phyloP scores from a whole-genome alignment of 495 filamentous ascomycete genomes.

The Echria macrotheca region DNA sequence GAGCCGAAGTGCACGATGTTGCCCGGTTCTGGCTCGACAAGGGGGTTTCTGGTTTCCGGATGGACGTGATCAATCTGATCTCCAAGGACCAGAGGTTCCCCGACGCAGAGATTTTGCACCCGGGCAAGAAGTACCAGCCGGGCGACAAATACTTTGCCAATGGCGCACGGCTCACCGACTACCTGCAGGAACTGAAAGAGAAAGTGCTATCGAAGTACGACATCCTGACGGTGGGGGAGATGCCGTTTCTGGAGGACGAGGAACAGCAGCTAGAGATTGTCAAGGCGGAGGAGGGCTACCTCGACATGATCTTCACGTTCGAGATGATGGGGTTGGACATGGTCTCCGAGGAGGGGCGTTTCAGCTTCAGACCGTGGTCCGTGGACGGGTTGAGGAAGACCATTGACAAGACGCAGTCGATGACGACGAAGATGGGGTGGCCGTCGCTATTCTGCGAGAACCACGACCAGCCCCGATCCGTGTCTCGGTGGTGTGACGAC shows the following conservation, averaged over 20 bases:
- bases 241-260: background rate
- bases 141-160: background rate
- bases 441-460: background rate
- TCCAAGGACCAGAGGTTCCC: constrained; percentile 37
- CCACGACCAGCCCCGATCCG: constrained; percentile 45
- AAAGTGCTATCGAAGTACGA: constrained; percentile 17
- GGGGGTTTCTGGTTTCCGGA: background rate
- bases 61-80: background rate
- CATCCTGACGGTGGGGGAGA: background rate
- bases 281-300: constrained; percentile 56
- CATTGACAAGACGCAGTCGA: background rate
- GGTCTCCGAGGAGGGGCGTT: constrained; percentile 39
- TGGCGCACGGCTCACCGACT: background rate
- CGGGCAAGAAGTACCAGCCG: background rate
- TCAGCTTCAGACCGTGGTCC: background rate
- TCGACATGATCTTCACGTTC: background rate
- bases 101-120: constrained; percentile 18
- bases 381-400: background rate
- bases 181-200: background rate
- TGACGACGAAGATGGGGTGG: background rate
- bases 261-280: constrained; percentile 53
- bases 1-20: constrained; percentile 9
- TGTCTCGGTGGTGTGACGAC: constrained; percentile 51
- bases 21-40: background rate
- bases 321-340: background rate